These are phyloP conservation scores for Fimicolochytrium jonesii DNA, from an alignment of 192 early-diverging fungal genomes.

Conservation along the genomic window DNA sequence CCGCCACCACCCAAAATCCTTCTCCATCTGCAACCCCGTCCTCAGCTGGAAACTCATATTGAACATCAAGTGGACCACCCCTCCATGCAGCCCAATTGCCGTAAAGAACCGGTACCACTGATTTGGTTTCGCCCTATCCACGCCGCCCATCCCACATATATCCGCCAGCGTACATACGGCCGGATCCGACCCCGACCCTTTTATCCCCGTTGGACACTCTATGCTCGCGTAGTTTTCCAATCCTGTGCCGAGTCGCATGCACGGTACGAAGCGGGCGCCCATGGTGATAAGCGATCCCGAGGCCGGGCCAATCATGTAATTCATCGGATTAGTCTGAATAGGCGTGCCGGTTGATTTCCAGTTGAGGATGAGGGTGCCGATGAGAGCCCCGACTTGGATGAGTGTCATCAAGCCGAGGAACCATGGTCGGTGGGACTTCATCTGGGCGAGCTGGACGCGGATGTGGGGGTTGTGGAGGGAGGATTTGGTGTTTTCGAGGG, in stretches of 20 bases:
- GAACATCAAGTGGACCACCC: conserved; percentile 70
- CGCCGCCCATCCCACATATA: conserved; percentile 59
- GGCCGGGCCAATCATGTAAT: conserved; percentile 79
- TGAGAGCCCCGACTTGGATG: conserved; percentile 33
- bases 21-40: conserved; percentile 69
- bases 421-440: conserved; percentile 44
- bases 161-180: conserved; percentile 50
- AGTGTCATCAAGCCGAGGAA: conserved; percentile 43
- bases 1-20: conserved; percentile 70
- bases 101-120: conserved; percentile 78
- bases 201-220: conserved; percentile 44
- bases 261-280: conserved; percentile 76
- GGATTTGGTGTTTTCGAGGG: conserved; percentile 15
- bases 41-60: conserved; percentile 69
- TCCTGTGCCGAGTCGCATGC: conserved; percentile 53
- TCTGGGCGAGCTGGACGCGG: conserved; percentile 34
- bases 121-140: conserved; percentile 48
- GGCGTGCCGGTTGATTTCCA: conserved; percentile 51
- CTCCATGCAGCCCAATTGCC: conserved; percentile 82
- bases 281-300: conserved; percentile 57
- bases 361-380: conserved; percentile 41
- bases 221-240: conserved; percentile 16
- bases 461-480: conserved; percentile 44
- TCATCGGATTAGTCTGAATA: conserved; percentile 66
- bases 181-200: conserved; percentile 2